Evolutionary conservation across 768 basidiomycete genomes (phyloP).

Genomic region (Leccinellum albellum): DNA sequence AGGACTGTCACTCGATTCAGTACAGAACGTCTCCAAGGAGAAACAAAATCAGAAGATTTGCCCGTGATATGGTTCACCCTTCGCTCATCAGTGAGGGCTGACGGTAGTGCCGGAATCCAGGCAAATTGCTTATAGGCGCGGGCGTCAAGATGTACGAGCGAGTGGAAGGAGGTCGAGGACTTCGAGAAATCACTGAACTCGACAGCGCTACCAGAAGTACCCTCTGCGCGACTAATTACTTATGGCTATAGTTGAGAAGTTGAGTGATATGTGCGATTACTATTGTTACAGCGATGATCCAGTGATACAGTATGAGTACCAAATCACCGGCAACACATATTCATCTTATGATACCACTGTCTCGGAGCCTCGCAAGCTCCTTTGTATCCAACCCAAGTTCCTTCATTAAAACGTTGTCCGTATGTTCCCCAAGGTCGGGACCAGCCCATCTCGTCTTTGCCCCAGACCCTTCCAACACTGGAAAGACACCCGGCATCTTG

Average conservation of each 20-base stretch:
- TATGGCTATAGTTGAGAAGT: conserved; percentile 28
- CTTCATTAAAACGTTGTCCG: conserved; percentile 43
- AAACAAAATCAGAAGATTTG: too few species aligned
- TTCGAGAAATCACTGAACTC: conserved; percentile 51
- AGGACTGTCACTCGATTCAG: too few species aligned
- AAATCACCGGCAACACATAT: neutral
- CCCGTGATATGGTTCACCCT: too few species aligned
- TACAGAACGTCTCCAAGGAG: too few species aligned
- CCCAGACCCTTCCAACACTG: conserved; percentile 56
- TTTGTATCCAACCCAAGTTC: conserved; percentile 40
- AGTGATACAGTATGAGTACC: too few species aligned
- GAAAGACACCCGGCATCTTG: conserved; percentile 66
- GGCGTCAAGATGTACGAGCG: conserved; percentile 73
- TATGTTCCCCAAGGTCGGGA: conserved; percentile 61
- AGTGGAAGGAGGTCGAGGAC: conserved; percentile 50
- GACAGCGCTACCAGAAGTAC: conserved; percentile 34
- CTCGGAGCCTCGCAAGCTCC: conserved; percentile 38
- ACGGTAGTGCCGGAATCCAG: too few species aligned
- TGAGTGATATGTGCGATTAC: neutral
- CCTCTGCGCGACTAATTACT: conserved; percentile 32
- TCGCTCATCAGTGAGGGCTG: too few species aligned
- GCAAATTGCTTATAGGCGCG: conserved; percentile 10
- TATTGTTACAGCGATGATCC: neutral
- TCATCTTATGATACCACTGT: conserved; percentile 39
- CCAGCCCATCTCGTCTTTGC: conserved; percentile 64